phyloP scores from a whole-genome alignment of 2,329 filamentous ascomycete genomes.

The Aspergillus texensis region DNA sequence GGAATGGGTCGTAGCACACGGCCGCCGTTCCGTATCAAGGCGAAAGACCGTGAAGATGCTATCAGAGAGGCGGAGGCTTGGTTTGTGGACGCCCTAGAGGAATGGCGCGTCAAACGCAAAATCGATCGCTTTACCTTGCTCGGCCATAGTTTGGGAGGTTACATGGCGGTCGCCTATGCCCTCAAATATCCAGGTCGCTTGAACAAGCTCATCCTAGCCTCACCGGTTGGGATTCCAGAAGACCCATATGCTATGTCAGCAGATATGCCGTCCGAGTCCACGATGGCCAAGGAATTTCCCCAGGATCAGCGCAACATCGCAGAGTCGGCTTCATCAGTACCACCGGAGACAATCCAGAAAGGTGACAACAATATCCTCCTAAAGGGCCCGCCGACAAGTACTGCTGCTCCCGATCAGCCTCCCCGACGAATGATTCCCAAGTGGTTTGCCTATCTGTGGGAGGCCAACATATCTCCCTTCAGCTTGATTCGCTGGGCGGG shows the following conservation, averaged over 20 bases:
- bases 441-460: conserved; percentile 94
- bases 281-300: conserved; percentile 74
- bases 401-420: conserved; percentile 39
- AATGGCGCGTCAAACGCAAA: conserved; percentile 86
- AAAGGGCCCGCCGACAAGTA: conserved; percentile 29
- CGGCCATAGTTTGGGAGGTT: conserved; percentile 91
- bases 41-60: conserved; percentile 77
- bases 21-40: conserved; percentile 79
- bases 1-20: conserved; percentile 90
- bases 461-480: conserved; percentile 95
- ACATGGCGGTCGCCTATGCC: conserved; percentile 92
- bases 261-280: conserved; percentile 72
- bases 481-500: conserved; percentile 85
- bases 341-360: conserved; percentile 30
- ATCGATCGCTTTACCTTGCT: conserved; percentile 92
- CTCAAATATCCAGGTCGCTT: conserved; percentile 92
- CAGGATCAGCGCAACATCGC: conserved; percentile 65
- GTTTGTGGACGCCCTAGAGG: conserved; percentile 95
- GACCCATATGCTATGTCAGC: conserved; percentile 86
- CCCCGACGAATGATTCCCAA: conserved; percentile 69
- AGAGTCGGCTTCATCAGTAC: conserved; percentile 22
- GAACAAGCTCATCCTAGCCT: conserved; percentile 95
- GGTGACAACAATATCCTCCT: conserved; percentile 59
- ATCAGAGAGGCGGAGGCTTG: conserved; percentile 89
- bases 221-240: conserved; percentile 90